These are phyloP conservation scores for Gentiana macrophylla DNA, from an alignment of 257 asterid species.

Conservation along the genomic window DNA sequence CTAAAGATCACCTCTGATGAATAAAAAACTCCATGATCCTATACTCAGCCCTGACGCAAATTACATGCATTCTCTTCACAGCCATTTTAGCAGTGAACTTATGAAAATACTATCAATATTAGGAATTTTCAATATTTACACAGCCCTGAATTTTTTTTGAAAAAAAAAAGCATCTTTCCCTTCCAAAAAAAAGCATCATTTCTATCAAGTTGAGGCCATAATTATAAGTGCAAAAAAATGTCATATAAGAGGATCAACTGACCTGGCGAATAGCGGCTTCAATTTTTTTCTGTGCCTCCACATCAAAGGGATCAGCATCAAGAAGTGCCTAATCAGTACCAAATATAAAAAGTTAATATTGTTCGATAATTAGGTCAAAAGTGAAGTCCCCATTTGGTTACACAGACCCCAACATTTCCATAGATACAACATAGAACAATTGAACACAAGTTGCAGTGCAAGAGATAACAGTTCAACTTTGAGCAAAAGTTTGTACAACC, in stretches of 20 bases:
- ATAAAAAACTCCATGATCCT: too few relatives aligned
- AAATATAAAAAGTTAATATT: conserved; percentile 5
- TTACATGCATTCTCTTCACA: too few relatives aligned
- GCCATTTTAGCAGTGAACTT: too few relatives aligned
- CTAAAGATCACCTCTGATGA: too few relatives aligned
- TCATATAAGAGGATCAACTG: conserved; percentile 5
- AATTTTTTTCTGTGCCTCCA: conserved; percentile 93
- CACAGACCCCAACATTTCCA: not conserved
- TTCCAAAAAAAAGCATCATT: not conserved
- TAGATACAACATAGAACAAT: not conserved
- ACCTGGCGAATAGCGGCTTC: conserved; percentile 96
- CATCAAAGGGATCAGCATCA: conserved; percentile 97
- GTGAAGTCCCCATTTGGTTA: not conserved
- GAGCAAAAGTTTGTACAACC: not conserved
- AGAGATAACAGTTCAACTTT: too few relatives aligned
- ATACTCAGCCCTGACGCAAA: too few relatives aligned
- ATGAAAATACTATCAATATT: too few relatives aligned
- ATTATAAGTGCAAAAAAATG: not conserved
- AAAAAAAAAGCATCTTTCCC: too few relatives aligned
- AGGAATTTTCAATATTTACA: too few relatives aligned
- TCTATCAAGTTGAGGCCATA: not conserved
- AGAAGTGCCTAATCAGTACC: conserved; percentile 51
- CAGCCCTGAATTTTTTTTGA: too few relatives aligned
- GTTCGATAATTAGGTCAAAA: conserved; percentile 6
- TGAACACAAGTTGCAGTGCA: not conserved